phyloP scores from a whole-genome alignment of 441 rosid species.

The Hypseocharis bilobata region DNA sequence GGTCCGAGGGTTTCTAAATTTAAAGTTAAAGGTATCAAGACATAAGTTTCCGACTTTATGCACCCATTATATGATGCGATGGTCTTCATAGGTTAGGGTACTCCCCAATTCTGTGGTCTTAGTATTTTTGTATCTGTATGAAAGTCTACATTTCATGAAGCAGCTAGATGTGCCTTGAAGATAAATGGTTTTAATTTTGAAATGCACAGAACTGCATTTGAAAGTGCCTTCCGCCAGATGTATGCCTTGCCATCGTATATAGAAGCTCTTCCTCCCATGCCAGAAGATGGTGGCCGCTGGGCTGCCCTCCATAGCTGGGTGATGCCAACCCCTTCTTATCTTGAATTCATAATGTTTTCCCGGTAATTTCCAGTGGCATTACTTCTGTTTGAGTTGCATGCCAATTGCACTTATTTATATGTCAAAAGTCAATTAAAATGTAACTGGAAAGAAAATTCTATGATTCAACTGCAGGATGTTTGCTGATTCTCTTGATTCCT shows the following conservation, averaged over 20 bases:
- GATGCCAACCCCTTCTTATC: slow-evolving; percentile 93
- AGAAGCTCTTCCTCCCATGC: slow-evolving; percentile 93
- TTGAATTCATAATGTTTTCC: slow-evolving; percentile 86
- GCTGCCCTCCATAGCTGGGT: slow-evolving; percentile 92
- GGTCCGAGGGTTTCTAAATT: not conserved
- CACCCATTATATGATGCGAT: no score
- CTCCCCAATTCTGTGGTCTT: slow-evolving; percentile 5
- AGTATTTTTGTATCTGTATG: not conserved
- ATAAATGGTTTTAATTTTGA: slow-evolving; percentile 8
- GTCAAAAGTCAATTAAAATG: not conserved
- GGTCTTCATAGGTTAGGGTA: no score
- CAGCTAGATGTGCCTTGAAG: not conserved
- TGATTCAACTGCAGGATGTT: slow-evolving; percentile 58
- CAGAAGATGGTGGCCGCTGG: slow-evolving; percentile 83
- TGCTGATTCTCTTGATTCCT: slow-evolving; percentile 73
- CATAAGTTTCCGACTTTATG: not conserved
- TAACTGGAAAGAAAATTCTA: slow-evolving; percentile 3
- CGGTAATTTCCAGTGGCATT: slow-evolving; percentile 33
- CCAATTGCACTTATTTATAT: not conserved
- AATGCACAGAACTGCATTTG: slow-evolving; percentile 58
- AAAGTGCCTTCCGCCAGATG: slow-evolving; percentile 73
- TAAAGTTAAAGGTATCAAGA: not conserved
- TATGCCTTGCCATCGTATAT: slow-evolving; percentile 56
- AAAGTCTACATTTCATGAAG: not conserved
- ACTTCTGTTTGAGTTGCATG: not conserved